A percentile compares a stretch with the other conserved stretches of the same genome.
Evolutionary conservation across 495 filamentous ascomycete species (phyloP).

Genomic region (Aspergillus heteromorphus): DNA sequence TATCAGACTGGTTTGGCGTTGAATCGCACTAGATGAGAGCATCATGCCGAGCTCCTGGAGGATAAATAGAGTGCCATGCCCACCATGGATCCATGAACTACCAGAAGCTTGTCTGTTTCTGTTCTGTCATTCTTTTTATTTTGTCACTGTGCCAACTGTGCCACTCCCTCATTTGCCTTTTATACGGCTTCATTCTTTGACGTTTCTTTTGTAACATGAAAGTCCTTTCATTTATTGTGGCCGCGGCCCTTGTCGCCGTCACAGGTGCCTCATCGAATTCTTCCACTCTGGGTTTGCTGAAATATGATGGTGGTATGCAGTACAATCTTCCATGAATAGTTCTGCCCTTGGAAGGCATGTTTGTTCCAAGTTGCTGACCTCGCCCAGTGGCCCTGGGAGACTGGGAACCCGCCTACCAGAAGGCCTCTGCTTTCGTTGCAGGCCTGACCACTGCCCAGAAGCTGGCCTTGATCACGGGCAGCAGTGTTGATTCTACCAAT

Average conservation of each 20-base stretch:
- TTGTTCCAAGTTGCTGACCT: background rate
- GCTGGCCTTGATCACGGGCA: conserved; percentile 79
- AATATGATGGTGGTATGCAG: background rate
- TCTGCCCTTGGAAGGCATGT: background rate
- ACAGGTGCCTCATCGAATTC: background rate
- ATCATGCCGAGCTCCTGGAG: background rate
- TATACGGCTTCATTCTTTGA: background rate
- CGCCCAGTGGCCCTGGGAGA: conserved; percentile 29
- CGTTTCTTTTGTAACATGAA: background rate
- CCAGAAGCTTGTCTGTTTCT: background rate
- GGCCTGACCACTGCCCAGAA: conserved; percentile 78
- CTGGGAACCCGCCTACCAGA: conserved; percentile 70
- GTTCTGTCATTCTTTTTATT: background rate
- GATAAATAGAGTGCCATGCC: background rate
- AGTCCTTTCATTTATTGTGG: background rate
- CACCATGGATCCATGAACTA: background rate
- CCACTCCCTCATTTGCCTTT: background rate
- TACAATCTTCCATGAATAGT: background rate
- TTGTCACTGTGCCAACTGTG: background rate
- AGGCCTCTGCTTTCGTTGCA: conserved; percentile 67
- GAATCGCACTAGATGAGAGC: no score
- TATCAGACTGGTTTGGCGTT: no score
- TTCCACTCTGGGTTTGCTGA: conserved; percentile 44
- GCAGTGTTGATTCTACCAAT: conserved; percentile 42
- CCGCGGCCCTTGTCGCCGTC: background rate